These are phyloP conservation scores for Podospora sp. DNA, from an alignment of 495 filamentous ascomycete species.

Conservation along the genomic window DNA sequence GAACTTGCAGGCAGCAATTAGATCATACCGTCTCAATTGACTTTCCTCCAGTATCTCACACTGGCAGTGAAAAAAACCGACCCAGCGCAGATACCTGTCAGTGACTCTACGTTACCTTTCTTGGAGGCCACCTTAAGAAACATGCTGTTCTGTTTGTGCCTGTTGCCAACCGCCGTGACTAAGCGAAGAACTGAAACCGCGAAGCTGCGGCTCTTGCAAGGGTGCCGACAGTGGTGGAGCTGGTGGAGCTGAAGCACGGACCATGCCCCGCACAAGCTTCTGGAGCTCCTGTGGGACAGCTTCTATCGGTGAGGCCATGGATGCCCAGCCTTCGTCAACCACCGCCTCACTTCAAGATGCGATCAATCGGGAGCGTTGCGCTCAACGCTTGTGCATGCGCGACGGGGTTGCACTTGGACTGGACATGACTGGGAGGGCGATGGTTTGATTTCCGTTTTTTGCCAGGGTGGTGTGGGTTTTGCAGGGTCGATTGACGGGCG, in stretches of 20 bases:
- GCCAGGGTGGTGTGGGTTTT: background rate
- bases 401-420: background rate
- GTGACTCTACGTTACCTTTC: too few relatives aligned
- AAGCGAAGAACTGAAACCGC: background rate
- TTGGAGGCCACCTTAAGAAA: background rate
- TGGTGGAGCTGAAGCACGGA: conserved; percentile 1
- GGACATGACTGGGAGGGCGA: background rate
- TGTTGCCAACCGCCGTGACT: background rate
- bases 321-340: conserved; percentile 5
- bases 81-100: too few relatives aligned
- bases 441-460: background rate
- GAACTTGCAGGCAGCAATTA: background rate
- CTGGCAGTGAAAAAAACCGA: background rate
- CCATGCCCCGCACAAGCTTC: conserved; percentile 11
- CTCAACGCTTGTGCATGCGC: conserved; percentile 7
- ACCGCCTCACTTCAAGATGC: background rate
- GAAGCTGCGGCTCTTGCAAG: background rate
- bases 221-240: background rate
- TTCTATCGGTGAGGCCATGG: background rate
- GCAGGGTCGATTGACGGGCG: background rate
- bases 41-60: background rate
- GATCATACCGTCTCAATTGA: background rate
- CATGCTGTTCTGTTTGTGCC: background rate
- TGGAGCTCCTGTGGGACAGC: background rate
- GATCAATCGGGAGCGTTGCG: conserved; percentile 4